Conservation (phyloP, 1,284 basidiomycete genomes). For the Trametes hirsuta region DNA sequence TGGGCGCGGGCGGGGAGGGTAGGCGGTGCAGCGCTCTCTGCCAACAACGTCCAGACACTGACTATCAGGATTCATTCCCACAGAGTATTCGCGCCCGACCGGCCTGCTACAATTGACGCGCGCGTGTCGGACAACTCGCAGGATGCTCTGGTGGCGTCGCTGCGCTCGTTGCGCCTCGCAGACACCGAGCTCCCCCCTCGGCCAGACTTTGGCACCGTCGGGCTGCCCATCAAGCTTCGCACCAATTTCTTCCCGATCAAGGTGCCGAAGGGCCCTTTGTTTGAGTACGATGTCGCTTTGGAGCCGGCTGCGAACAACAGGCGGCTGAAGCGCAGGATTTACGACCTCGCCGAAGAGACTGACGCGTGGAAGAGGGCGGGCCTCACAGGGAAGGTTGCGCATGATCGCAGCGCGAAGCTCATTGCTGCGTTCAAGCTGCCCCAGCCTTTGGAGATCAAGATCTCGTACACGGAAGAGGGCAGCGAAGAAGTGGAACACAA, state of each 20-base stretch:
- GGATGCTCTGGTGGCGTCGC: constrained; percentile 54
- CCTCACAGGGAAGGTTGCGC: constrained; percentile 60
- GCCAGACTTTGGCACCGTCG: constrained; percentile 66
- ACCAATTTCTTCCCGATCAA: constrained; percentile 77
- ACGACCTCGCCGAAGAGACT: constrained; percentile 68
- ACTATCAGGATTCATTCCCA: not conserved
- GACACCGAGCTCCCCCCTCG: constrained; percentile 62
- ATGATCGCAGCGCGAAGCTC: constrained; percentile 69
- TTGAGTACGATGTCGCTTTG: constrained; percentile 72
- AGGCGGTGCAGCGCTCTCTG: constrained; percentile 26
- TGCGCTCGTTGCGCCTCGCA: constrained; percentile 46
- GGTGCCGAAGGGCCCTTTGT: constrained; percentile 61
- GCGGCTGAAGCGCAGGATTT: constrained; percentile 69
- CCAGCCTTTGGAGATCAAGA: constrained; percentile 58
- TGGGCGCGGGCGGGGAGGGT: constrained; percentile 44
- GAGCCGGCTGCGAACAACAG: constrained; percentile 54
- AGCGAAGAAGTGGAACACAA: constrained; percentile 44
- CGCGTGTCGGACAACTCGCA: constrained; percentile 63
- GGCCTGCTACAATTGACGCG: constrained; percentile 55
- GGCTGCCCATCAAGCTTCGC: constrained; percentile 63
- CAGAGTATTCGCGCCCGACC: constrained; percentile 57
- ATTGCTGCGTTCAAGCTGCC: constrained; percentile 58
- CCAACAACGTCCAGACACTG: not conserved
- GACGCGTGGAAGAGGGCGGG: constrained; percentile 56
- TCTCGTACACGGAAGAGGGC: constrained; percentile 70